Percentiles rank a stretch among this genome's conserved stretches.
Conservation (phyloP, 2,329 filamentous ascomycete genomes). For the Aspergillus proliferans region DNA sequence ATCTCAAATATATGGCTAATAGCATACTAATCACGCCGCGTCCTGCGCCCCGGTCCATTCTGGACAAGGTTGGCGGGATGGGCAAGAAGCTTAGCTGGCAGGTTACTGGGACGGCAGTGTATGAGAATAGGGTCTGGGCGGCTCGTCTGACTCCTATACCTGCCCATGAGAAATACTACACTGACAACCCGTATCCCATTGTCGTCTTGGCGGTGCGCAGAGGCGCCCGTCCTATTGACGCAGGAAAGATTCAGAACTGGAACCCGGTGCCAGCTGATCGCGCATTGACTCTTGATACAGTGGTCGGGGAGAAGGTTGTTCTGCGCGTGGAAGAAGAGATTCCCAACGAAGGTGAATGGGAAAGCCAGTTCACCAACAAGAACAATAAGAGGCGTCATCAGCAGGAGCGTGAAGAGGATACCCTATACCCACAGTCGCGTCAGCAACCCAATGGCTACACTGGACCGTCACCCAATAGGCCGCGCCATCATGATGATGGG, state of each 20-base stretch:
- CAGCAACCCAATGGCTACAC: constrained; percentile 19
- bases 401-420: constrained; percentile 53
- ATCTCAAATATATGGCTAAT: constrained; percentile 77
- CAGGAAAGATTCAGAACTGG: constrained; percentile 77
- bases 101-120: constrained; percentile 67
- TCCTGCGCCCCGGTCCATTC: constrained; percentile 62
- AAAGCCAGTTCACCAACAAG: constrained; percentile 57
- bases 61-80: constrained; percentile 81
- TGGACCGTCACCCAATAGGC: constrained; percentile 13
- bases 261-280: constrained; percentile 65
- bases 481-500: constrained; percentile 39
- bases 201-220: constrained; percentile 77
- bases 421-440: constrained; percentile 17
- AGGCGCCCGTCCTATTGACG: constrained; percentile 70
- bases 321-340: constrained; percentile 73
- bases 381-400: constrained; percentile 53
- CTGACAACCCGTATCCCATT: constrained; percentile 69
- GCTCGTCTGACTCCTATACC: constrained; percentile 69
- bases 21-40: constrained; percentile 84
- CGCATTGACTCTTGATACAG: constrained; percentile 70
- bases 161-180: constrained; percentile 62
- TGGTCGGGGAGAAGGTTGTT: constrained; percentile 79
- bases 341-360: constrained; percentile 55
- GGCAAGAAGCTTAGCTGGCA: constrained; percentile 79
- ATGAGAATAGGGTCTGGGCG: constrained; percentile 82